Base-by-base conservation (phyloP, 1,284 basidiomycete genomes). In the Vanrija pseudolonga region DNA sequence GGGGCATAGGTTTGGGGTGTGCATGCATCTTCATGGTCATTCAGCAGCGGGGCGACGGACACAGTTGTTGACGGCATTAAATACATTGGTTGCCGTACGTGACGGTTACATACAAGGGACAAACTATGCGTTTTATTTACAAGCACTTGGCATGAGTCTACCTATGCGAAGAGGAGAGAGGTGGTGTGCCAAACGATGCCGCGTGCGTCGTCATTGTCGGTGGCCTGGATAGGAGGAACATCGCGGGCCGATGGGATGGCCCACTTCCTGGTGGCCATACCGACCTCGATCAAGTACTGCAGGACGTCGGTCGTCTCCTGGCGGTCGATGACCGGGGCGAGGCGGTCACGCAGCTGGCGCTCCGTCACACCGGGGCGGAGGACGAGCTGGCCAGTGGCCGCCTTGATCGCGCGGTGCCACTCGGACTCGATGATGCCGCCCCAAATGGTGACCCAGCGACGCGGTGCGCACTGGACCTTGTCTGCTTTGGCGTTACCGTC, bases 251-350 rank as follows among this genome's bases (percentile, higher is more conserved):
- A 46, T 11, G 18, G 39, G 23, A 18, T 19, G 8, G 53, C 49
- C 53, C 58, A 56, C 18, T 46, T 19, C 18, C 66, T 50, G 11
- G 36, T 28, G 20, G 60, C 41, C 8, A 53, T 41, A 6, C 63
- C 60, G 18, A 38, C 45, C 36, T 60, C 54, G n/a, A 67, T 22
- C 20, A 92, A 74, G 56, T 81, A 80, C 36, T 78, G 74, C 47
- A 90, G 67, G 20, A 89, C 61, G 19, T 90, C 88, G 50, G 80
- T 76, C 36, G 87, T 73, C 70, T 92, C 89, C 61, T 86, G 83
- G 53, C 86, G 80, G 68, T 92, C 89, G 59, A 90, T 87, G 24
- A 85, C 81, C 12, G 79, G 74, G 52, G 81, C 77, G 49, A 91
- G 76, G 55, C 84, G 80, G 81, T 84, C 85, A 51, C 83, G 80